These are phyloP conservation scores for Stevia rebaudiana DNA, from an alignment of 140 eudicot genomes.

Conservation along the genomic window DNA sequence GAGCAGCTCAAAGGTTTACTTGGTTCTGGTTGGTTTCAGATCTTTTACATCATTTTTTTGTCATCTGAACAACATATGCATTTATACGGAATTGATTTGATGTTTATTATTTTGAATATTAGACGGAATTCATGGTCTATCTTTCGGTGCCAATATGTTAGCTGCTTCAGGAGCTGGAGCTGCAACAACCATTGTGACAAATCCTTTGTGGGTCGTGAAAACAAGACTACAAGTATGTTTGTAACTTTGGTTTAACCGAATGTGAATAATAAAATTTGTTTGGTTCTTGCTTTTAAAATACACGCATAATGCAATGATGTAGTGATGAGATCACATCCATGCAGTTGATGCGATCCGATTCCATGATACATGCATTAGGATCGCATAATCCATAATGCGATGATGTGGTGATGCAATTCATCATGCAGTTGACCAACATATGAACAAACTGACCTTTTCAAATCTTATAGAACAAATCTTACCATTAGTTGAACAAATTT, in stretches of 20 bases:
- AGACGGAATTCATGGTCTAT: slow-evolving; percentile 71
- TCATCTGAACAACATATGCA: neutral
- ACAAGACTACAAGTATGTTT: slow-evolving; percentile 75
- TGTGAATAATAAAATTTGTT: neutral
- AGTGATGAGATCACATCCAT: too few relatives aligned
- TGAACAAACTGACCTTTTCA: too few relatives aligned
- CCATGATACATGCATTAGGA: too few relatives aligned
- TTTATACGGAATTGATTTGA: slow-evolving; percentile 8
- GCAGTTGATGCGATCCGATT: too few relatives aligned
- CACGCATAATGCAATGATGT: too few relatives aligned
- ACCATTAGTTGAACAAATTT: too few relatives aligned
- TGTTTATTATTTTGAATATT: slow-evolving; percentile 23
- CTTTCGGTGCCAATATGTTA: slow-evolving; percentile 77
- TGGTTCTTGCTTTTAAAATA: too few relatives aligned
- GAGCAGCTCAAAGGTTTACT: slow-evolving; percentile 72
- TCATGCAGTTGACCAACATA: too few relatives aligned
- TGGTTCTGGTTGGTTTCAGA: slow-evolving; percentile 50
- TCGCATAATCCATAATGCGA: too few relatives aligned
- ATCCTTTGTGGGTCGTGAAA: slow-evolving; percentile 98
- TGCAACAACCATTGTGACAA: slow-evolving; percentile 71
- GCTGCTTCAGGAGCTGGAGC: slow-evolving; percentile 98
- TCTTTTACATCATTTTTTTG: neutral
- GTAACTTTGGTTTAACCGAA: neutral
- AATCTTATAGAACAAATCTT: too few relatives aligned
- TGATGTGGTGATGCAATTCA: too few relatives aligned